Evolutionary conservation across 106 monocot species (phyloP).

Genomic region (Platanthera guangdongensis): DNA sequence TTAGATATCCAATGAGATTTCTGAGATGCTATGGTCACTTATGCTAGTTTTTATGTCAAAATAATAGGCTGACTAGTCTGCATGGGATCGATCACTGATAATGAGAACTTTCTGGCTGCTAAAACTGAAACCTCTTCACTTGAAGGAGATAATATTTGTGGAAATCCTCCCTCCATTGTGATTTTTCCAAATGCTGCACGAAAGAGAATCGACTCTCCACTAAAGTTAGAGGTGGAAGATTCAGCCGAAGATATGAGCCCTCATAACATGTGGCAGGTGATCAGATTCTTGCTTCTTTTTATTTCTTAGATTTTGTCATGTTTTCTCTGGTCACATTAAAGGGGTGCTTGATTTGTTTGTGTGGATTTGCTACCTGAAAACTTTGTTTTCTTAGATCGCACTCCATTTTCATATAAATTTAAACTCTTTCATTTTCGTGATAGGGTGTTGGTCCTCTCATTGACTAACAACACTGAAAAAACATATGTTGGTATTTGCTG

Average conservation of each 20-base stretch:
- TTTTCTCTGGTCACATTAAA: background rate
- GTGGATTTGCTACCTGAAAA: background rate
- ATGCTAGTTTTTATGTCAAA: background rate
- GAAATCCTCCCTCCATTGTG: conserved; percentile 8
- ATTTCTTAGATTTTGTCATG: background rate
- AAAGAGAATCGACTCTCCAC: conserved; percentile 10
- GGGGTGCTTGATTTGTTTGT: background rate
- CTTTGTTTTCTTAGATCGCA: too few relatives aligned
- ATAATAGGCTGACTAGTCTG: background rate
- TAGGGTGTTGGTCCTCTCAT: too few relatives aligned
- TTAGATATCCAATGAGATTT: background rate
- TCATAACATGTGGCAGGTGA: conserved; percentile 39
- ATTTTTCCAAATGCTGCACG: conserved; percentile 16
- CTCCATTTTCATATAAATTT: too few relatives aligned
- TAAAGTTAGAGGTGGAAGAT: conserved; percentile 30
- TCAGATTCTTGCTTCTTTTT: background rate
- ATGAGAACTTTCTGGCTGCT: background rate
- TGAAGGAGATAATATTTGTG: background rate
- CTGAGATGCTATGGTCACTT: background rate
- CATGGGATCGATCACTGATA: background rate
- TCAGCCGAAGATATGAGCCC: conserved; percentile 24
- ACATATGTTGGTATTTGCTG: too few relatives aligned
- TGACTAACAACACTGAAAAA: too few relatives aligned
- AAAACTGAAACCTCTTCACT: background rate
- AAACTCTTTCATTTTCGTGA: too few relatives aligned